Conservation (phyloP, 179 eudicot genomes). For the Silene coronaria region DNA sequence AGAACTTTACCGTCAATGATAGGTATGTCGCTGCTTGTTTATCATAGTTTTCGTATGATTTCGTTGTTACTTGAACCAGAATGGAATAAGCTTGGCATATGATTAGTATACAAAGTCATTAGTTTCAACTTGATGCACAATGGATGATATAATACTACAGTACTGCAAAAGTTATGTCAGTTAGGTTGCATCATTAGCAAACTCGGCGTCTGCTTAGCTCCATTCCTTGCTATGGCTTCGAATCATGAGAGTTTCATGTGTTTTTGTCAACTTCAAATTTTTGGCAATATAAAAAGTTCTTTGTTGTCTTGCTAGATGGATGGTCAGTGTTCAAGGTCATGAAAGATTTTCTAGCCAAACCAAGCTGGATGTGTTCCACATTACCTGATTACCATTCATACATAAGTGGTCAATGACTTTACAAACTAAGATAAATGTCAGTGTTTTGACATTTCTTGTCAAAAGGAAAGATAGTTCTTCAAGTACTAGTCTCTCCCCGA, state of each 20-base stretch:
- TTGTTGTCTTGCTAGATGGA: neutral
- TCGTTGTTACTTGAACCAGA: neutral
- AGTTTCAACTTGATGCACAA: neutral
- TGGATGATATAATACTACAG: neutral
- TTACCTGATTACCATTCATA: too few relatives aligned
- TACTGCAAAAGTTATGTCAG: neutral
- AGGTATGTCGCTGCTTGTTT: conserved; percentile 37
- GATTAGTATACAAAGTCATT: neutral
- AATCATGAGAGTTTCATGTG: neutral
- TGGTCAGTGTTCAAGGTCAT: neutral
- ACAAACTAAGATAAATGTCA: too few relatives aligned
- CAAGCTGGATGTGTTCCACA: conserved; percentile 3
- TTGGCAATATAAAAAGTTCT: neutral
- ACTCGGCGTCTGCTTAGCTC: neutral
- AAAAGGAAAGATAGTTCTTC: too few relatives aligned
- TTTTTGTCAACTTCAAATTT: neutral
- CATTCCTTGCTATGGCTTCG: neutral
- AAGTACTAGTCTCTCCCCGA: too few relatives aligned
- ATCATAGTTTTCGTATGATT: neutral
- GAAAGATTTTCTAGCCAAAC: conserved; percentile 3
- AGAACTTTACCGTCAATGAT: conserved; percentile 20
- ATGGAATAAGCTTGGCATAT: neutral
- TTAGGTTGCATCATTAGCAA: neutral
- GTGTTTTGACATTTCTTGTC: too few relatives aligned
- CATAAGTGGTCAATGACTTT: too few relatives aligned